Conservation (phyloP, 179 eudicot genomes). For the Spinacia oleracea region DNA sequence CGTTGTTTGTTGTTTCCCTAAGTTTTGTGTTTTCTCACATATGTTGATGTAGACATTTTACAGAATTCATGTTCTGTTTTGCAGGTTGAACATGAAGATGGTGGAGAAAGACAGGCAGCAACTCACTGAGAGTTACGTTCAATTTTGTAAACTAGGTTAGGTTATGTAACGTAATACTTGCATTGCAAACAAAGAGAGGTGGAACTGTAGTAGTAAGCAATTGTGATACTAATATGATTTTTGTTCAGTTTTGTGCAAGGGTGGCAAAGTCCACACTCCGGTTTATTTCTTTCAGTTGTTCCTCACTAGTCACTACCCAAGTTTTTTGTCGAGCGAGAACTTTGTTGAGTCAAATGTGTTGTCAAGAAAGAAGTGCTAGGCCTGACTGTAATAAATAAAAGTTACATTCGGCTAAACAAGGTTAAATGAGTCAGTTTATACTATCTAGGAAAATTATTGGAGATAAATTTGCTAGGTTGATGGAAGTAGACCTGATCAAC, state of each 20-base stretch:
- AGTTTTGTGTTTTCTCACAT: background rate
- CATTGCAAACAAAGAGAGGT: background rate
- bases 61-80: background rate
- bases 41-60: too few species aligned
- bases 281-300: background rate
- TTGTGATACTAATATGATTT: background rate
- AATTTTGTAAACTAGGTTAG: conserved; percentile 20
- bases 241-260: background rate
- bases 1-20: background rate
- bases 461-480: too few species aligned
- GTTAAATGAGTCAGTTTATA: too few species aligned
- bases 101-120: conserved; percentile 1
- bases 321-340: background rate
- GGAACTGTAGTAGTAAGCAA: background rate
- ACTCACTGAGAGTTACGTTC: background rate
- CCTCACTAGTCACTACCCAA: background rate
- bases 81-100: conserved; percentile 24
- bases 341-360: too few species aligned
- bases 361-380: too few species aligned
- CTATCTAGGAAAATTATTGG: too few species aligned
- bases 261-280: background rate
- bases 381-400: too few species aligned
- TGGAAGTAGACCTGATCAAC: too few species aligned
- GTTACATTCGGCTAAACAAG: too few species aligned
- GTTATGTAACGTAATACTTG: background rate